Percentiles rank a stretch among this genome's conserved stretches.
phyloP scores from a whole-genome alignment of 169 alveolate genomes.

The Plasmodium reichenowi region DNA sequence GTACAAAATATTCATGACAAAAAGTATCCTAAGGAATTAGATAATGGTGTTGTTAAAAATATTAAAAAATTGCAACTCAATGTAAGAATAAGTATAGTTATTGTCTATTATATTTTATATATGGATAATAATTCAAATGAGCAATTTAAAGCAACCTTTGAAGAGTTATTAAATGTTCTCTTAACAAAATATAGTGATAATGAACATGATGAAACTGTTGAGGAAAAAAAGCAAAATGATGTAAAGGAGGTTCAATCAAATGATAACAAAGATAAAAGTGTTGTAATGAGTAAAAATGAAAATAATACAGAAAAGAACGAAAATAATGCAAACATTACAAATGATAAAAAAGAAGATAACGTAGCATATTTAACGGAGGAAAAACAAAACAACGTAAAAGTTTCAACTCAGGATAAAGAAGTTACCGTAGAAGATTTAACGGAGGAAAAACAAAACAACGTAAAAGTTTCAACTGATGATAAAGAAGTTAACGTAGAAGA shows the following conservation, averaged over 20 bases:
- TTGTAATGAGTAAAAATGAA: not conserved
- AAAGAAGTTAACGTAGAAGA: not conserved
- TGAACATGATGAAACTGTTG: not conserved
- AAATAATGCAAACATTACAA: not conserved
- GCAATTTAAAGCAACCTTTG: conserved; percentile 53
- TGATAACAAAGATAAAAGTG: conserved; percentile 5
- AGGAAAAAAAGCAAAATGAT: not conserved
- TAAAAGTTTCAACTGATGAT: not conserved
- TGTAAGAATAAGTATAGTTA: conserved; percentile 62
- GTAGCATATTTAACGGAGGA: not conserved
- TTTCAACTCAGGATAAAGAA: not conserved
- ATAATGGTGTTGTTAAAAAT: conserved; percentile 26
- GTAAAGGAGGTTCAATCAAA: conserved; percentile 1
- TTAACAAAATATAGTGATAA: conserved; percentile 44
- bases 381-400: not conserved
- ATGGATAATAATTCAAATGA: conserved; percentile 60
- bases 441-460: not conserved
- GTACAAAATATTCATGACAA: conserved; percentile 5
- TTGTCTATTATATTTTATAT: conserved; percentile 63
- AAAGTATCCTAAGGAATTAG: not conserved
- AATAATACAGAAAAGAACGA: not conserved
- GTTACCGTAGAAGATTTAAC: not conserved
- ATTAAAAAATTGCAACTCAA: conserved; percentile 57
- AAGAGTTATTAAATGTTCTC: conserved; percentile 55
- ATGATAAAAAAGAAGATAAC: not conserved